Evolutionary conservation across 257 asterid genomes (phyloP), one percentile per base, ranked within the genome.

Genomic region (Petunia secreta): DNA sequence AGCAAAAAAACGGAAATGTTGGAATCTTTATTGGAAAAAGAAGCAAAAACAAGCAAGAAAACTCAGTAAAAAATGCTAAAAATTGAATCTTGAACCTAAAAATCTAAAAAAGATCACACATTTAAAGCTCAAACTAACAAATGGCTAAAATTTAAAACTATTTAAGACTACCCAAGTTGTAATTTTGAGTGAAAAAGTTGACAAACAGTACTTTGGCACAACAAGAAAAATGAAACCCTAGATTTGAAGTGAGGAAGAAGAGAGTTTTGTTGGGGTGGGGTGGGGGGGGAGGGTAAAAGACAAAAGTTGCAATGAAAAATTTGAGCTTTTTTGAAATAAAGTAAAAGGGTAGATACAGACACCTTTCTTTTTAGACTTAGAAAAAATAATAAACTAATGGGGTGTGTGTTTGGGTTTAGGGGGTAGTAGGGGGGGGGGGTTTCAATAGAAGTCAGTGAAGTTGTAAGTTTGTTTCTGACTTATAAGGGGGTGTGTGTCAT

Each of bases 271-370:
- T 5, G 48, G 50, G 50, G 77, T 48, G 77, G 9, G 1, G 75
- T 4, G 46, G 1, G 69, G 46, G 16, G 16, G 40, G 3, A 25
- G 5, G 44, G 77, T 43, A 48, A 71, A 67, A 50, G 77, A 71
- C 62, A 50, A 50, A 71, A 71, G 77, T 36, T 25, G 77, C 60
- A 71, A 34, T 50, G 77, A 71, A 71, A 71, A 71, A 48, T 71
- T 69, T 71, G 60, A 71, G 62, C 60, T 57, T n/a, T 71, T 71
- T 71, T 71, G 77, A 71, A 71, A 48, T 71, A 71, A 71, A 71
- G 77, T 71, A 71, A 48, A 71, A 11, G n/a, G 13, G 11, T 55
- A 55, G 60, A 55, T 14, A 55, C 7, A 71, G 62, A 71, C 77
- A 48, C 39, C 43, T 71, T 71, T 71, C 44, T 48, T 34, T 25